Evolutionary conservation across 768 basidiomycete genomes (phyloP), one percentile per base, ranked within the genome.

Genomic region (Leccinum subtestaceum): DNA sequence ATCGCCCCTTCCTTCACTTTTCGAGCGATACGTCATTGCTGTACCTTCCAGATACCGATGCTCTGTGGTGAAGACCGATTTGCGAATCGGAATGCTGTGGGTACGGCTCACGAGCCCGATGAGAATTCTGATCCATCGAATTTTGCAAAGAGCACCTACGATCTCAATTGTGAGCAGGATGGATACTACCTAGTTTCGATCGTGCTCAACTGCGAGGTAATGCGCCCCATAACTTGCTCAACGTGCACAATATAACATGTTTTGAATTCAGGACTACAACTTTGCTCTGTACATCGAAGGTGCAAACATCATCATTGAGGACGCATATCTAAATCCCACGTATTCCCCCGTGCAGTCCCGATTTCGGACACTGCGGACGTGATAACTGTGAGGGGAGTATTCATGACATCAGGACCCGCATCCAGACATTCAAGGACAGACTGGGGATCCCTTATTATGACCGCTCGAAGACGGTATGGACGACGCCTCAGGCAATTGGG

Each of bases 401-500:
- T 54, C 78, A 82, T 53, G 90, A 92, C 63, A 83, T 91, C 66
- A 80, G 80, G 15, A 74, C 74, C 0, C 77, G 90, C 21, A 81
- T 91, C 75, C 87, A 89, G 56, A 78, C 85, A 38, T 91, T 83
- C 73, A 76, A 74, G 53, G 72, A 84, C 48, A 78, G 89, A 29
- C 70, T 87, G 3, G 77, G 81, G 58, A 75, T 81, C 52, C 80
- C 87, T 53, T 87, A 86, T 0, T 86, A 85, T 80, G 84, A 84
- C 60, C 75, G 83, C 10, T 81, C 78, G 8, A 86, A 88, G 67
- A 80, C 85, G 4, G 79, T 91, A 0, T 93, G 91, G 91, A 82
- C 84, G 3, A 87, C 87, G 0, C 88, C 90, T 7, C 90, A 93
- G 70, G 89, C 82, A 0, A 87, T 92, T 65, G 88, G 88, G n/a